A percentile compares a stretch with the other conserved stretches of the same genome.
Conservation (phyloP, 192 early-diverging fungal genomes). For the Backusella tarrabulga region DNA sequence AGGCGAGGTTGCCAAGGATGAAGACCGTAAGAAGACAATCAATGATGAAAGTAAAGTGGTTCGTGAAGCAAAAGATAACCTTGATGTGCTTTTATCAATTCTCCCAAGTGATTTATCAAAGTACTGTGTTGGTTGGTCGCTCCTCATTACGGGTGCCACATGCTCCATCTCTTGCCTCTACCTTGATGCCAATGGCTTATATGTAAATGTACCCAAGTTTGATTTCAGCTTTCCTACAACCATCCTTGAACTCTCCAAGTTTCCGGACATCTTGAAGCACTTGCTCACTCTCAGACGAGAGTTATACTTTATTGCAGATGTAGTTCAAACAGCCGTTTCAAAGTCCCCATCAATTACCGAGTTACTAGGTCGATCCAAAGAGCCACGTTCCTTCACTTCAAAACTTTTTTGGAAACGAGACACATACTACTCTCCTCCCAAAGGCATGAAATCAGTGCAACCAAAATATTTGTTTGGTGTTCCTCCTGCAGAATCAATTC, state of each 20-base stretch:
- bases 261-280: not conserved
- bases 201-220: not conserved
- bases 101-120: not conserved
- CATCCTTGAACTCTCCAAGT: not conserved
- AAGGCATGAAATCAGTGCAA: not conserved
- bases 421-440: not conserved
- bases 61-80: too few species aligned
- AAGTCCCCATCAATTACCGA: not conserved
- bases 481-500: not conserved
- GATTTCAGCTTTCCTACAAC: not conserved
- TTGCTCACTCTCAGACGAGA: not conserved
- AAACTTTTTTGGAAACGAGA: not conserved
- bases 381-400: not conserved
- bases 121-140: not conserved
- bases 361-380: not conserved
- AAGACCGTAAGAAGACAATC: too few species aligned
- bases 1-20: too few species aligned
- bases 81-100: too few species aligned
- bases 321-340: not conserved
- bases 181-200: not conserved
- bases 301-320: not conserved
- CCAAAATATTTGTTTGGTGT: not conserved
- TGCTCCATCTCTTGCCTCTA: not conserved
- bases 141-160: not conserved
- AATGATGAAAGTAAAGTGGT: too few species aligned